Conservation (phyloP, 768 basidiomycete genomes). For the Termitomyces sp. region DNA sequence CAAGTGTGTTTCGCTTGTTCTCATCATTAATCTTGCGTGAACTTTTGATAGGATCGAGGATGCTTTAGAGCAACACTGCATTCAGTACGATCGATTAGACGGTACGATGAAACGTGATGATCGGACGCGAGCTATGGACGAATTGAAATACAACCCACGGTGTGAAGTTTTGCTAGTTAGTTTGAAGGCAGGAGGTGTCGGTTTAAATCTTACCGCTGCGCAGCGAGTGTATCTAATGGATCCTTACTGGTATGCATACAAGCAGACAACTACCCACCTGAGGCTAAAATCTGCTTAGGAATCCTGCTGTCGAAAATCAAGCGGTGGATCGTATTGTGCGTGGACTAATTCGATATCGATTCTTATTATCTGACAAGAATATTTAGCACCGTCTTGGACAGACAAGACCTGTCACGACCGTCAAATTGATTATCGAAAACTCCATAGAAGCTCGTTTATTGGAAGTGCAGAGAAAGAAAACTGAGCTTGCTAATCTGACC, state of each 20-base stretch:
- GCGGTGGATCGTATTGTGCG: slow-evolving; percentile 95
- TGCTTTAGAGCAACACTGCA: slow-evolving; percentile 75
- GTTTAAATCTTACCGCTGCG: slow-evolving; percentile 92
- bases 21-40: slow-evolving; percentile 2
- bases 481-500: slow-evolving; percentile 90
- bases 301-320: slow-evolving; percentile 96
- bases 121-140: slow-evolving; percentile 86
- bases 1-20: slow-evolving; percentile 45
- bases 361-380: background rate
- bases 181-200: slow-evolving; percentile 95
- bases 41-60: slow-evolving; percentile 68
- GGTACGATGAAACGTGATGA: slow-evolving; percentile 98
- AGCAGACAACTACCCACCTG: background rate
- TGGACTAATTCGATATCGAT: slow-evolving; percentile 11
- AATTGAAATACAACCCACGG: slow-evolving; percentile 80
- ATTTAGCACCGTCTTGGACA: slow-evolving; percentile 92
- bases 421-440: slow-evolving; percentile 92
- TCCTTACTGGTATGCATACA: slow-evolving; percentile 74
- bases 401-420: slow-evolving; percentile 82
- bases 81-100: slow-evolving; percentile 88
- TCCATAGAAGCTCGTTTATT: slow-evolving; percentile 91
- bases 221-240: slow-evolving; percentile 95
- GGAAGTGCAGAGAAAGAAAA: slow-evolving; percentile 93
- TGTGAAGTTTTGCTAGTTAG: slow-evolving; percentile 96
- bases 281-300: slow-evolving; percentile 46